Base-by-base conservation (phyloP, 441 rosid species). In the Croton setiger region DNA sequence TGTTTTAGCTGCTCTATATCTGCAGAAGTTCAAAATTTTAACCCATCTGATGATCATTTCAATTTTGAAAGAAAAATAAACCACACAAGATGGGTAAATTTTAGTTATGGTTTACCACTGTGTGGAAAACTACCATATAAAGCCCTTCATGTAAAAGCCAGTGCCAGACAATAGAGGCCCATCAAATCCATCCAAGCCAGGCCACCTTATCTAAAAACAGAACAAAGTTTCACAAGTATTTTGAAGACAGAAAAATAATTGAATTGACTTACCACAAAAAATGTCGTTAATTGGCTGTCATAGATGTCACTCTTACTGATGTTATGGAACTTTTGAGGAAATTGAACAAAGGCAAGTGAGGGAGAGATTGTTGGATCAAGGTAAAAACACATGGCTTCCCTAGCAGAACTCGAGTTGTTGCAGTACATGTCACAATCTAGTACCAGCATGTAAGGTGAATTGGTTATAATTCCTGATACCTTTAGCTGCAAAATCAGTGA, bases 361-460 rank as follows among this genome's bases (percentile, higher is more conserved):
- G 54, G 33, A n/a, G 81, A 72, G 12, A 71, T 53, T 1, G 60
- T 33, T 2, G 76, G 78, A 57, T 84, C 84, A 61, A 74, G 63
- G 60, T 67, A 74, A 66, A 82, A 80, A 43, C 88, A 84, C 84
- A 85, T 72, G 1, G 81, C 88, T 66, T 81, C 78, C 72, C 72
- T 78, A 52, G 82, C 86, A 0, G 88, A 84, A 3, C 62, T 70
- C 15, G 81, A 78, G 64, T 80, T 81, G 13, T 80, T 80, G 71
- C 77, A 80, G 39, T 68, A 68, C 84, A 78, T 80, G 76, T 84
- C n/a, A 35, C 88, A 82, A 49, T 84, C 86, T 39, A 84, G 60
- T 27, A 75, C 75, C 7, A 84, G 41, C 23, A 82, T 60, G 61
- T 76, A 74, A 0, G 88, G 83, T 1, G 84, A 75, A 35, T 82